Evolutionary conservation across 176 grass and related monocot species (phyloP).

Genomic region (Alloteropsis semialata): DNA sequence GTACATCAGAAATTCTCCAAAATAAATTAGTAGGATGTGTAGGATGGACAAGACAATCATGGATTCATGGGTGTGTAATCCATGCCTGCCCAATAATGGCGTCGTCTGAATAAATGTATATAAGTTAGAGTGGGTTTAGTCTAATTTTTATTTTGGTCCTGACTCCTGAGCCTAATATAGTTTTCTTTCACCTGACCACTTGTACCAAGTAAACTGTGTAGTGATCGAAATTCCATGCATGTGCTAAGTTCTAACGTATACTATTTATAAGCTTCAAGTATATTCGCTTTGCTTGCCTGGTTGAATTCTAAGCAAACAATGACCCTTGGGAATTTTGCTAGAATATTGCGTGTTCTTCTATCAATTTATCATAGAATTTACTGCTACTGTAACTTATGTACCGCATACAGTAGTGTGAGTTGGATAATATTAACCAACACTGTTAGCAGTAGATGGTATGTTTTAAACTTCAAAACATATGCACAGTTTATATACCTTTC

Average conservation of each 20-base stretch:
- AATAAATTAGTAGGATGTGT: neutral
- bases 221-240: neutral
- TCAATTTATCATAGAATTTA: neutral
- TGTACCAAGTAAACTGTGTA: neutral
- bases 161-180: neutral
- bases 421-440: neutral
- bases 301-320: neutral
- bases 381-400: neutral
- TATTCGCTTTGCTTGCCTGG: neutral
- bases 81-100: neutral
- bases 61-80: neutral
- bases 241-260: no score
- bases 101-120: neutral
- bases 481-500: conserved; percentile 9
- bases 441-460: neutral
- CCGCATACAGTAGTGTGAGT: neutral
- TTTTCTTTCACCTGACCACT: conserved; percentile 3
- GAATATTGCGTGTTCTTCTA: neutral
- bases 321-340: neutral
- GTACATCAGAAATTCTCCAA: neutral
- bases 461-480: conserved; percentile 1
- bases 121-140: neutral
- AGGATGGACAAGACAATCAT: neutral
- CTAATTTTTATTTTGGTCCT: neutral
- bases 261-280: neutral